phyloP scores from a whole-genome alignment of 2,329 filamentous ascomycete species.

The Claviceps quebecensis region DNA sequence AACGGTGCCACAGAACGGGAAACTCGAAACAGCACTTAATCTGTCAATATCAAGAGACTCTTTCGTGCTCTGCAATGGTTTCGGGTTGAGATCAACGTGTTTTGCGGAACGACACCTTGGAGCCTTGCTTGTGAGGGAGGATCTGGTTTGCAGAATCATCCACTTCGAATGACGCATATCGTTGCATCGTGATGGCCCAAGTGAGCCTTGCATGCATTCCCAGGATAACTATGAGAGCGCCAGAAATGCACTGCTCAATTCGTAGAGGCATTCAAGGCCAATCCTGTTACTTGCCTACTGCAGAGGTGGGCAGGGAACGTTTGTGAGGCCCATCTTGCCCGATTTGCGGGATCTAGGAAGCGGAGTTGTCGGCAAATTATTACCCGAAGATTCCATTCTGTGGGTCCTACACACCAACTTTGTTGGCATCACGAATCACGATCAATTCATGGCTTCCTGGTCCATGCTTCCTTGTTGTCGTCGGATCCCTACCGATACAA shows the following conservation, averaged over 20 bases:
- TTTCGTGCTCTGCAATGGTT: neutral
- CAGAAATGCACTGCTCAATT: neutral
- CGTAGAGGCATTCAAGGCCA: neutral
- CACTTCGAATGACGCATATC: neutral
- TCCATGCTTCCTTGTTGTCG: no score
- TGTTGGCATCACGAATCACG: neutral
- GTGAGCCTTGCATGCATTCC: neutral
- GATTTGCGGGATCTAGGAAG: neutral
- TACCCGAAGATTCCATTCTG: neutral
- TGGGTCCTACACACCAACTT: neutral
- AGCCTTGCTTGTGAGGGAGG: neutral
- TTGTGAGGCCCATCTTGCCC: neutral
- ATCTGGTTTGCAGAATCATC: neutral
- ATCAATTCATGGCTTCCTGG: neutral
- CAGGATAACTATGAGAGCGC: neutral
- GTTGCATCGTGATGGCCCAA: neutral
- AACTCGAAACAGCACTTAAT: neutral
- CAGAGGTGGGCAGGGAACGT: neutral
- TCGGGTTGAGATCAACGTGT: neutral
- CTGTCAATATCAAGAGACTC: neutral
- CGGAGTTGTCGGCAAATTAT: neutral
- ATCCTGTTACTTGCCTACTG: neutral
- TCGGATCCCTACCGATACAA: neutral
- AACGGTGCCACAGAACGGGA: neutral
- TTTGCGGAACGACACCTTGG: neutral